Evolutionary conservation across 2,329 filamentous ascomycete species (phyloP), one percentile per base, ranked within the genome.

Genomic region (Colletotrichum magnum): DNA sequence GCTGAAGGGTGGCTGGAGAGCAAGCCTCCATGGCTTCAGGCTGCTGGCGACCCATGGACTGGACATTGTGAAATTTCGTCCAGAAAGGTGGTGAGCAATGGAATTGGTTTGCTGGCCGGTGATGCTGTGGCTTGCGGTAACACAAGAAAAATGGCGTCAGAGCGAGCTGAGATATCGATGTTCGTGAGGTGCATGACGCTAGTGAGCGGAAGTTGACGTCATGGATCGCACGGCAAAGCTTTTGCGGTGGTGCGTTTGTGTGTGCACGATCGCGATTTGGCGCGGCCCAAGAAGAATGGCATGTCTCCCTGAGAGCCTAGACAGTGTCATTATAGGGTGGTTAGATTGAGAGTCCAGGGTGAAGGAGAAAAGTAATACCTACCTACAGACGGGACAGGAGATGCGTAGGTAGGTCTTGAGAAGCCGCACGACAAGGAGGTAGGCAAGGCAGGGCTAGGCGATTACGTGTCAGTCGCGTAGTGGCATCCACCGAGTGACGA

Each of bases 391-490:
- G 13, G 36, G 43, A 6, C 28, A n/a, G 3, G 18, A 41, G n/a
- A 53, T 32, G 36, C 52, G 7, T 41, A 58, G 21, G 43, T 10
- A 45, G n/a, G 45, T 59, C 47, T 58, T 6, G 26, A 32, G 50
- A 24, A 28, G 43, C 32, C 41, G 41, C 41, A 5, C 41, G 16
- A 16, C 13, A 43, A 18, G n/a, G 60, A 58, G 48, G 58, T 58
- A 39, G 26, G 58, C 53, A 48, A 41, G 54, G 26, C 48, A 24
- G 36, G 50, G 53, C 56, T 66, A 53, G 53, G 32, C 15, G 62
- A 60, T 69, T 69, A 69, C 66, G 66, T 69, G 66, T 66, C 62
- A 45, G 36, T 61, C 54, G 66, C 56, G 66, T 69, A 69, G 66
- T 48, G 51, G 54, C 62, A 60, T 47, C 62, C 66, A 69, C 66